Percentiles rank a stretch among this genome's conserved stretches.
Evolutionary conservation across 2,329 filamentous ascomycete genomes (phyloP).

Genomic region (Byssochlamys sp.): DNA sequence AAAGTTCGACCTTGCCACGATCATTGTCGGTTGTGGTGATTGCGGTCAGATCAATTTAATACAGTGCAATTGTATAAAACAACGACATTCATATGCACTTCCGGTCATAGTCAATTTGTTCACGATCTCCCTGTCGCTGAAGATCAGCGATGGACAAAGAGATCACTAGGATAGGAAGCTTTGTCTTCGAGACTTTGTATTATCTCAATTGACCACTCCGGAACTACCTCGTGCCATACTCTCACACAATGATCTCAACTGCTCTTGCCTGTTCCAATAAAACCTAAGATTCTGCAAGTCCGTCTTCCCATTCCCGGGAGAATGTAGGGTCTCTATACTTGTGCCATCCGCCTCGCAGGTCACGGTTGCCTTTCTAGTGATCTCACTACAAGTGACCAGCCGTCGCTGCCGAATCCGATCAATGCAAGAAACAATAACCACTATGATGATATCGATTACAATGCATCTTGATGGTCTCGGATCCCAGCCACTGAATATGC

Average conservation of each 20-base stretch:
- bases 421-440: neutral
- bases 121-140: neutral
- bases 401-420: neutral
- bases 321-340: neutral
- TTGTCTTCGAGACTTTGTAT: neutral
- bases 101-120: neutral
- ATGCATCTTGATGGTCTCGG: neutral
- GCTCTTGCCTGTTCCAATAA: neutral
- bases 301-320: neutral
- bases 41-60: neutral
- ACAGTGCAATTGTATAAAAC: neutral
- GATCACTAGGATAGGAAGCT: neutral
- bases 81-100: neutral
- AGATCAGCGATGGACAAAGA: neutral
- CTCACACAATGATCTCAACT: neutral
- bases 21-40: neutral
- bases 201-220: neutral
- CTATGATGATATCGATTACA: neutral
- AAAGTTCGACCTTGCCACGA: neutral
- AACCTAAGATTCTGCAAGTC: neutral
- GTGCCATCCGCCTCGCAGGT: neutral
- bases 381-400: neutral
- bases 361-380: neutral
- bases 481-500: neutral
- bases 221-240: neutral